Evolutionary conservation across 306 rosid species (phyloP), one percentile per base, ranked within the genome.

Genomic region (Gillenia trifoliata): DNA sequence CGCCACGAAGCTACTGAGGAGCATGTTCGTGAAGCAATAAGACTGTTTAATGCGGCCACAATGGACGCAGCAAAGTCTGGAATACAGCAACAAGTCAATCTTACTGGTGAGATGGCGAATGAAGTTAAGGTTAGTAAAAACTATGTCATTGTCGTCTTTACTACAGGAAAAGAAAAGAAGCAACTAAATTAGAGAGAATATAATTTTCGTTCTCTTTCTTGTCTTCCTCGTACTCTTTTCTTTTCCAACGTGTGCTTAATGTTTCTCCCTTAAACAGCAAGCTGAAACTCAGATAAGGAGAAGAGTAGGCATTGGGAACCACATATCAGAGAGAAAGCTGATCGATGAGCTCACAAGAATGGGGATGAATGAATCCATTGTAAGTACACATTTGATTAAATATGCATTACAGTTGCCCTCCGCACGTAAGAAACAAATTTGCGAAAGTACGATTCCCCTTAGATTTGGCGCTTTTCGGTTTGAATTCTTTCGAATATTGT

Each of bases 1-100:
- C 87, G 91, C 71, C 82, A 92, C 78, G 75, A 85, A 72, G 99
- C 97, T 55, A 90, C 90, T 0, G 99, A 92, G 81, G 95, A 83
- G 67, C 72, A 92, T 79, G 99, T 94, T 86, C 85, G 84, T 75
- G 99, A 94, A 83, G 99, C 99, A 60, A 73, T 88, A 50, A 82
- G 95, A 76, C 96, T 94, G 61, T 94, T 94, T 77, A 90, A 89
- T 1, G 99, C 90, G 57, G 76, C 99, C 73, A 94, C 99, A 0
- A 92, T 91, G 99, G 99, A 94, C 28, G 99, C 99, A 43, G 99
- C 99, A 54, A 87, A 71, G 75, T 94, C 99, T 4, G 99, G 99
- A 75, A 86, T 94, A 85, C 72, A 88, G 88, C 95, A 94, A 68
- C 97, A 90, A 78, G 65, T 92, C 72, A 94, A 89, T 89, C 89